Conservation (phyloP, 306 rosid species). For the Fragaria ananassa region DNA sequence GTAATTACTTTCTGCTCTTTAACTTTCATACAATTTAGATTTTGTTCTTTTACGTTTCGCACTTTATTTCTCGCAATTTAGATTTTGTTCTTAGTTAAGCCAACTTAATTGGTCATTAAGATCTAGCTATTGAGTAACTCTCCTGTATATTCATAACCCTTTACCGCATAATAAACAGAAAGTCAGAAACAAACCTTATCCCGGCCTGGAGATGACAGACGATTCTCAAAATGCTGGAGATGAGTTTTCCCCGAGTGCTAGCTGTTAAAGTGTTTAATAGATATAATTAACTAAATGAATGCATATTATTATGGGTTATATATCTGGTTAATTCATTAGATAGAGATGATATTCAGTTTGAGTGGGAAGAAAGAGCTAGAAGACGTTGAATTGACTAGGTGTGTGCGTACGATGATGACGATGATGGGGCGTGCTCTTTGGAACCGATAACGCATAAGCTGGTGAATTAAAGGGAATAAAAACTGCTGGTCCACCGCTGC, state of each 20-base stretch:
- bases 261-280: no score
- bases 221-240: not conserved
- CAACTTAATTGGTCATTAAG: no score
- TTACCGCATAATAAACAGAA: no score
- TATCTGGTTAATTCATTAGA: not conserved
- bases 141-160: no score
- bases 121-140: no score
- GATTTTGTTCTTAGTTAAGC: no score
- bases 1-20: no score
- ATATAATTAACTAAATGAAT: not conserved
- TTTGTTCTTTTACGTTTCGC: no score
- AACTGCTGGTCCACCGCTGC: slow-evolving; percentile 14
- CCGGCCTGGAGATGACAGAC: no score
- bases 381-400: not conserved
- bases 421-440: not conserved
- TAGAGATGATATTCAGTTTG: not conserved
- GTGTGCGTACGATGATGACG: not conserved
- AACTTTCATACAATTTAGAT: no score
- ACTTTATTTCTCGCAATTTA: no score
- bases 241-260: not conserved
- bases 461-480: slow-evolving; percentile 20
- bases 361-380: not conserved
- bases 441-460: slow-evolving; percentile 6
- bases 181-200: no score
- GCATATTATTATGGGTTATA: not conserved